Evolutionary conservation across 352 stramenopile species (phyloP).

Genomic region (Aphanomyces euteiches): DNA sequence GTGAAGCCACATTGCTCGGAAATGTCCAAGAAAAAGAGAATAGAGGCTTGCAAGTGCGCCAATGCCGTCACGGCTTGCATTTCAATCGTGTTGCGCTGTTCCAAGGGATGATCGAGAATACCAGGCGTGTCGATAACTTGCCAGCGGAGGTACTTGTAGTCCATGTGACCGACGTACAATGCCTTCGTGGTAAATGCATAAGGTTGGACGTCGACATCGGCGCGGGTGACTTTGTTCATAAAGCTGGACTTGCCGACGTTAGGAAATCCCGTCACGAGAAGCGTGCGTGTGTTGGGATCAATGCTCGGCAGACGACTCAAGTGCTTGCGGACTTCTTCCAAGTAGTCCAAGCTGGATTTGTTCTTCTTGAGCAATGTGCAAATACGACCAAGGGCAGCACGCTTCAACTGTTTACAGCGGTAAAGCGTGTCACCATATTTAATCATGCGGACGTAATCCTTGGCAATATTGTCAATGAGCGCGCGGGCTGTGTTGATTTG

Average conservation of each 20-base stretch:
- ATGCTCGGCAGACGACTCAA: constrained; percentile 97
- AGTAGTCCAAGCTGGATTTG: constrained; percentile 97
- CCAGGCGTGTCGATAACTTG: constrained; percentile 99
- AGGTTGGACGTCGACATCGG: constrained; percentile 99
- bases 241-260: constrained; percentile 99
- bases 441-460: constrained; percentile 99
- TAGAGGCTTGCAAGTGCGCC: constrained; percentile 97
- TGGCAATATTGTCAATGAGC: constrained; percentile 95
- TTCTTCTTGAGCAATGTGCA: constrained; percentile 99
- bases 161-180: constrained; percentile 99
- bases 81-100: constrained; percentile 99
- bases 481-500: constrained; percentile 99
- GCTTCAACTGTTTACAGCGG: constrained; percentile 99
- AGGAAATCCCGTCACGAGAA: constrained; percentile 98
- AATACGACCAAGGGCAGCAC: constrained; percentile 98
- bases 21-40: constrained; percentile 99
- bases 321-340: constrained; percentile 97
- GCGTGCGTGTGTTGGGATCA: constrained; percentile 98
- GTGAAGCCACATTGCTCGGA: constrained; percentile 99
- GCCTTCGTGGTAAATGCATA: constrained; percentile 99
- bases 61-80: constrained; percentile 99
- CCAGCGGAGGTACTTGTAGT: constrained; percentile 99
- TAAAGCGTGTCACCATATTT: constrained; percentile 99
- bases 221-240: constrained; percentile 99
- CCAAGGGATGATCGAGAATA: constrained; percentile 98